A percentile compares a stretch with the other conserved stretches of the same genome.
phyloP scores from a whole-genome alignment of 2,329 filamentous ascomycete species.

The Zarea fungicola region DNA sequence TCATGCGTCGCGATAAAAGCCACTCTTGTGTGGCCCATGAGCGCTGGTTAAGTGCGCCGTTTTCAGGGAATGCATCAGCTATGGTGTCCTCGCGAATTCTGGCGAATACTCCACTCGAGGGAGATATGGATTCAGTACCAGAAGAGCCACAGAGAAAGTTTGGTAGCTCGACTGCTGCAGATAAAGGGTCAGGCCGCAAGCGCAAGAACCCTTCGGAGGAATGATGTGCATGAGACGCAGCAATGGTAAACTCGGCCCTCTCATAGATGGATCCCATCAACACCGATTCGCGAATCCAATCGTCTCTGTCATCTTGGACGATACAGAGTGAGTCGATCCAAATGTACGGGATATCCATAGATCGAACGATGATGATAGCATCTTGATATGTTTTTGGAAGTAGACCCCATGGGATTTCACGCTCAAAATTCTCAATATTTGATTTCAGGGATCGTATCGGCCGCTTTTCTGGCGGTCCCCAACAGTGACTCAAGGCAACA shows the following conservation, averaged over 20 bases:
- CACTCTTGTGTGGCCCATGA: conserved; percentile 20
- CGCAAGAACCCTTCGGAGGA: not conserved
- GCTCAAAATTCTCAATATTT: not conserved
- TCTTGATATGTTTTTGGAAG: not conserved
- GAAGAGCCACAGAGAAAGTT: not conserved
- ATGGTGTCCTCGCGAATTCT: conserved; percentile 13
- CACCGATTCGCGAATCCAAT: not conserved
- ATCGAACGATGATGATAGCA: not conserved
- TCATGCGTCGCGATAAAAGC: conserved; percentile 17
- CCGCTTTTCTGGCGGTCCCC: not conserved
- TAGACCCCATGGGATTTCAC: not conserved
- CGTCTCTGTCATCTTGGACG: not conserved
- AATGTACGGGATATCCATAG: not conserved
- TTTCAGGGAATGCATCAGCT: conserved; percentile 16
- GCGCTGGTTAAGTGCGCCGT: conserved; percentile 15
- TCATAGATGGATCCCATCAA: not conserved
- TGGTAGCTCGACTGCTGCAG: not conserved
- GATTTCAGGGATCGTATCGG: not conserved
- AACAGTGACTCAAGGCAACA: conserved; percentile 4
- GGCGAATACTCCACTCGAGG: conserved; percentile 12
- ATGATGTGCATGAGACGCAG: not conserved
- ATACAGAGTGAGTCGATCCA: conserved; percentile 5
- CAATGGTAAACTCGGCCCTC: not conserved
- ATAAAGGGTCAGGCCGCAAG: not conserved
- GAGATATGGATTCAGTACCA: no score